These are phyloP conservation scores for Gnetum montanum DNA, from an alignment of 75 land plant genomes.

Conservation along the genomic window DNA sequence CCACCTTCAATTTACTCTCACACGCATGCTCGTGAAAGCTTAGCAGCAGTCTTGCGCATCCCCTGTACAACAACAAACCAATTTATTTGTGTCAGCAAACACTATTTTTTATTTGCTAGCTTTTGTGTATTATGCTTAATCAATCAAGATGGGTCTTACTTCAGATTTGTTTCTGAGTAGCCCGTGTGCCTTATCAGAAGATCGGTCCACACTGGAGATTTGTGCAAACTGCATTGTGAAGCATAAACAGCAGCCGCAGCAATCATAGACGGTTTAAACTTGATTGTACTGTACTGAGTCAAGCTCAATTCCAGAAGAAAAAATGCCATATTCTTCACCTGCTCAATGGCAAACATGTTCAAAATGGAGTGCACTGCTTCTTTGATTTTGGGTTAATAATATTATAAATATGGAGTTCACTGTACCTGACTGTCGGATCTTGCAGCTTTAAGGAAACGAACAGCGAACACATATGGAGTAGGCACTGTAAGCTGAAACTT, in stretches of 20 bases:
- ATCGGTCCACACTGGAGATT: slow-evolving; percentile 28
- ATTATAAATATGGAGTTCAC: slow-evolving; percentile 18
- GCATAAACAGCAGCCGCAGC: slow-evolving; percentile 69
- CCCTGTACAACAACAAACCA: slow-evolving; percentile 10
- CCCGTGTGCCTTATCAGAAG: slow-evolving; percentile 26
- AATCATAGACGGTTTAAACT: slow-evolving; percentile 47
- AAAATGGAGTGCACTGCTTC: not conserved
- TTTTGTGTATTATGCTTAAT: not conserved
- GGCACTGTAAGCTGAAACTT: slow-evolving; percentile 78
- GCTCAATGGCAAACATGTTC: not conserved
- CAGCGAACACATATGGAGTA: slow-evolving; percentile 77
- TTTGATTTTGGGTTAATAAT: slow-evolving; percentile 6
- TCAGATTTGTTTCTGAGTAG: slow-evolving; percentile 36
- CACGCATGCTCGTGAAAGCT: slow-evolving; percentile 3
- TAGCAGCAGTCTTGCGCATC: slow-evolving; percentile 16
- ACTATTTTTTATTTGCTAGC: not conserved
- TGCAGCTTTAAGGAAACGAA: slow-evolving; percentile 71
- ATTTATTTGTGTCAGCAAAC: not conserved
- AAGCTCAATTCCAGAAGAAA: slow-evolving; percentile 31
- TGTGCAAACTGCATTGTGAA: slow-evolving; percentile 25
- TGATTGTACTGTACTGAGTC: slow-evolving; percentile 44
- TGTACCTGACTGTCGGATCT: slow-evolving; percentile 40
- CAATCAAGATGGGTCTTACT: slow-evolving; percentile 20
- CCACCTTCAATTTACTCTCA: not conserved
- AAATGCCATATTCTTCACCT: slow-evolving; percentile 17